A percentile compares a stretch with the other conserved stretches of the same genome.
Evolutionary conservation across 2,329 filamentous ascomycete species (phyloP).

Genomic region (Coniochaeta hoffmannii): DNA sequence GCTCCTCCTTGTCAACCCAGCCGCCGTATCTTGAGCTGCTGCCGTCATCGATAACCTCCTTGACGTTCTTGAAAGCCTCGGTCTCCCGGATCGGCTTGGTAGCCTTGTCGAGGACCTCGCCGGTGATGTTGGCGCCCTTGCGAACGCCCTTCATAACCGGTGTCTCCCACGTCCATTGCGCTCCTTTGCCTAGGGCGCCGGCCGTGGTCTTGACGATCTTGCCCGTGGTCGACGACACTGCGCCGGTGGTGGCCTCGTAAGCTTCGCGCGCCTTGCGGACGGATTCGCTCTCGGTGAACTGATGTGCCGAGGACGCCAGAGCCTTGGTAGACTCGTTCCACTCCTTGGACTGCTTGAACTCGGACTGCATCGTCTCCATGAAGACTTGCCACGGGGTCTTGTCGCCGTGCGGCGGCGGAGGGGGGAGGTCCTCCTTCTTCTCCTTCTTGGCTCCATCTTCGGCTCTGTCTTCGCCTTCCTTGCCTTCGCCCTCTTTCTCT

Average conservation of each 20-base stretch:
- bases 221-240: constrained; percentile 69
- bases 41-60: constrained; percentile 93
- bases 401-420: constrained; percentile 93
- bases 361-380: constrained; percentile 85
- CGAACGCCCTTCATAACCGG: constrained; percentile 85
- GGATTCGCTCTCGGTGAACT: constrained; percentile 88
- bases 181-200: constrained; percentile 79
- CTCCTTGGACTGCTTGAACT: constrained; percentile 96
- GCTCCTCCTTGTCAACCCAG: constrained; percentile 95
- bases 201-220: constrained; percentile 81
- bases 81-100: constrained; percentile 91
- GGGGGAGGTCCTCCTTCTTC: constrained; percentile 64
- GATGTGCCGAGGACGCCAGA: constrained; percentile 77
- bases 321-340: constrained; percentile 99
- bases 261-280: constrained; percentile 80
- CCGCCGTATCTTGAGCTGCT: constrained; percentile 94
- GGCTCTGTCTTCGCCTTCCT: constrained; percentile 37
- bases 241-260: constrained; percentile 79
- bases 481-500: constrained; percentile 35
- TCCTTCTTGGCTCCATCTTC: constrained; percentile 48
- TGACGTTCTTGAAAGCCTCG: constrained; percentile 89
- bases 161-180: constrained; percentile 96
- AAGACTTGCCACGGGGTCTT: constrained; percentile 99
- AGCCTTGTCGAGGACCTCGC: constrained; percentile 84
- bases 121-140: constrained; percentile 78